A percentile compares a stretch with the other conserved stretches of the same genome.
Conservation (phyloP, 2,329 filamentous ascomycete species). For the Hypoxylon sp. region DNA sequence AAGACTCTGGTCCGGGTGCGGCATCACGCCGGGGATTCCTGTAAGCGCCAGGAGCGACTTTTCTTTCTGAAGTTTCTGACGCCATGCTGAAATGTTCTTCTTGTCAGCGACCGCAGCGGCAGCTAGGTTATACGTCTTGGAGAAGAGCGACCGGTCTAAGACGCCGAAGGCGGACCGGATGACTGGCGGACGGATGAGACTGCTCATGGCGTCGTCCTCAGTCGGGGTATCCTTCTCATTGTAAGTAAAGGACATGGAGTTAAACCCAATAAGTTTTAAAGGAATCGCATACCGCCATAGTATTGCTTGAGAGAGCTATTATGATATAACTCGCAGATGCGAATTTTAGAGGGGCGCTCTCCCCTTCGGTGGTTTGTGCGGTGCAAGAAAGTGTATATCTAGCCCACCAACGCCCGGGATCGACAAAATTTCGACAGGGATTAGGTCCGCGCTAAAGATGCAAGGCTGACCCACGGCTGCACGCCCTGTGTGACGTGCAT, state of each 20-base stretch:
- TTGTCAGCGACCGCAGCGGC: slow-evolving; percentile 84
- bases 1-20: slow-evolving; percentile 71
- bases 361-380: slow-evolving; percentile 26
- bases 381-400: not conserved
- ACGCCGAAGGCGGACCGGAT: slow-evolving; percentile 79
- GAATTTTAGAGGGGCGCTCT: not conserved
- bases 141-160: slow-evolving; percentile 88
- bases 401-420: too few relatives aligned
- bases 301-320: slow-evolving; percentile 20
- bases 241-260: slow-evolving; percentile 6
- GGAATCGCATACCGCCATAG: slow-evolving; percentile 46
- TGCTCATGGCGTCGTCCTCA: slow-evolving; percentile 56
- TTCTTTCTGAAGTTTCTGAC: slow-evolving; percentile 74
- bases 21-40: slow-evolving; percentile 73
- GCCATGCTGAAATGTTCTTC: slow-evolving; percentile 80
- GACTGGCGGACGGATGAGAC: slow-evolving; percentile 81
- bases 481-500: slow-evolving; percentile 27
- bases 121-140: slow-evolving; percentile 79
- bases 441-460: slow-evolving; percentile 31
- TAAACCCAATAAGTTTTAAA: not conserved
- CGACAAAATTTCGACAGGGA: slow-evolving; percentile 42
- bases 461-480: slow-evolving; percentile 43
- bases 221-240: slow-evolving; percentile 37
- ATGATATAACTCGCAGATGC: slow-evolving; percentile 14
- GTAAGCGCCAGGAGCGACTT: slow-evolving; percentile 76